phyloP scores from a whole-genome alignment of 2,329 filamentous ascomycete species.

The Aspergillus aculeatinus region DNA sequence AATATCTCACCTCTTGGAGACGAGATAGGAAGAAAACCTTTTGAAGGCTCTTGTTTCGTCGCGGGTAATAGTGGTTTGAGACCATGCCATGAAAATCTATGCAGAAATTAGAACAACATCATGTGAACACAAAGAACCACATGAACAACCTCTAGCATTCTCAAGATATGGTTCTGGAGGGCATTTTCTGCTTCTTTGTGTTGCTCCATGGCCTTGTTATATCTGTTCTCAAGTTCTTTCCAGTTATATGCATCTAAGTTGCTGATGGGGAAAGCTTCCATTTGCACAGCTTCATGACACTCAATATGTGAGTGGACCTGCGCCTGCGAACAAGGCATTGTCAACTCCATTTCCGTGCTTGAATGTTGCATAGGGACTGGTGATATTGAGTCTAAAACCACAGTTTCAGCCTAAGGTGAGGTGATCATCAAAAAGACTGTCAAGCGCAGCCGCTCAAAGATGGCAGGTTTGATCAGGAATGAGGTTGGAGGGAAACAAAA shows the following conservation, averaged over 20 bases:
- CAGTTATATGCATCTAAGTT: conserved; percentile 67
- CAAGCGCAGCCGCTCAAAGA: too few relatives aligned
- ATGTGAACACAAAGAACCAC: neutral
- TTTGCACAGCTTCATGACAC: neutral
- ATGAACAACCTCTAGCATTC: conserved; percentile 60
- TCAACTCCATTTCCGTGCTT: neutral
- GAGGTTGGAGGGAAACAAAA: too few relatives aligned
- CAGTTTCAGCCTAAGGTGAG: too few relatives aligned
- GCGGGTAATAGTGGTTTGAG: conserved; percentile 66
- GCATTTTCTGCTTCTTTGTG: conserved; percentile 64
- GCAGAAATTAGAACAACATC: conserved; percentile 5
- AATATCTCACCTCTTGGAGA: neutral
- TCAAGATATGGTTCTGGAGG: conserved; percentile 65
- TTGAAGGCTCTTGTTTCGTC: conserved; percentile 77
- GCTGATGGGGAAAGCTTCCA: conserved; percentile 44
- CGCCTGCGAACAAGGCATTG: neutral
- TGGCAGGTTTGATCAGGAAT: too few relatives aligned
- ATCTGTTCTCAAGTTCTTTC: conserved; percentile 71
- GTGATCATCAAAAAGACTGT: too few relatives aligned
- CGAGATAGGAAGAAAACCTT: conserved; percentile 52
- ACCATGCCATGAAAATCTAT: conserved; percentile 80
- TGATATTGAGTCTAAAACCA: neutral
- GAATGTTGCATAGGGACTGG: neutral
- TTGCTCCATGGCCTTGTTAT: conserved; percentile 63
- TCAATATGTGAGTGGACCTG: neutral